These are phyloP conservation scores for Brassica carinata DNA, from an alignment of 345 rosid species.

Conservation along the genomic window DNA sequence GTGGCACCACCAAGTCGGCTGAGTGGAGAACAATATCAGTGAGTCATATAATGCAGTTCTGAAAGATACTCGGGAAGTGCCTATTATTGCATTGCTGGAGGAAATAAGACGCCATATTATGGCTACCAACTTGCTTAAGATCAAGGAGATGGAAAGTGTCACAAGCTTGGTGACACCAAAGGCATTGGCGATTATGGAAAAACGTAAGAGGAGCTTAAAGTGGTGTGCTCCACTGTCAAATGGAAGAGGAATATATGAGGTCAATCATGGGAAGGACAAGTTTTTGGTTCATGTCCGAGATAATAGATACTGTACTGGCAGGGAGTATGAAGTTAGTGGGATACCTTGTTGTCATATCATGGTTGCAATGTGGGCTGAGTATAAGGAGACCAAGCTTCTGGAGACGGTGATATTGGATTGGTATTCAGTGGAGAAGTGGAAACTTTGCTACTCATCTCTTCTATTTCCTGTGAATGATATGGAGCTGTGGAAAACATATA, in stretches of 20 bases:
- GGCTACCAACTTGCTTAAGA: not conserved
- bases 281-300: not conserved
- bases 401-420: not conserved
- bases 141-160: not conserved
- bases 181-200: not conserved
- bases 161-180: not conserved
- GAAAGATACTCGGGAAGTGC: not conserved
- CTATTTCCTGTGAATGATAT: conserved; percentile 4
- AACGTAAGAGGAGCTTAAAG: not conserved
- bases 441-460: not conserved
- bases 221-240: not conserved
- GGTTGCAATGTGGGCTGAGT: not conserved
- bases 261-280: not conserved
- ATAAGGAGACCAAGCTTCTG: not conserved
- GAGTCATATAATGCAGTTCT: not conserved
- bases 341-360: not conserved
- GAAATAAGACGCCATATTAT: not conserved
- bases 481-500: conserved; percentile 6
- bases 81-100: not conserved
- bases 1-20: not conserved
- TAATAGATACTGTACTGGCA: not conserved
- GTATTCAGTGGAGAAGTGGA: conserved; percentile 2
- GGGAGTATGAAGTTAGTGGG: not conserved
- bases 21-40: not conserved
- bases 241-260: not conserved